Evolutionary conservation across 352 stramenopile genomes (phyloP).

Genomic region (Pythium dissimile): DNA sequence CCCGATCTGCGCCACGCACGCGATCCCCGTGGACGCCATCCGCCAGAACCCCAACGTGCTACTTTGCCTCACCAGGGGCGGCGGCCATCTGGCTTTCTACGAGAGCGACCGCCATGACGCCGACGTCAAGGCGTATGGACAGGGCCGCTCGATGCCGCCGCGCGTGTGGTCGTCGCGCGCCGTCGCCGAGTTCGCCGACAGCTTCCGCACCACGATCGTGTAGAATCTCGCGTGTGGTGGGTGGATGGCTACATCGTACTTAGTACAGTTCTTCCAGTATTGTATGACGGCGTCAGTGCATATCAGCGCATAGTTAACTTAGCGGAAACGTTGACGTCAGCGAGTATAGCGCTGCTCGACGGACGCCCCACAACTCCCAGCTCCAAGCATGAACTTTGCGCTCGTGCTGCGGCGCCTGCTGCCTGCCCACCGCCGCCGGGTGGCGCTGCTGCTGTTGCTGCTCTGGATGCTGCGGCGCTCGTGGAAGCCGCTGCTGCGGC

Average conservation of each 20-base stretch:
- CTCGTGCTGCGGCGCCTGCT: slow-evolving; percentile 7
- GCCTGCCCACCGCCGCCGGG: too few species aligned
- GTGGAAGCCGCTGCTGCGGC: slow-evolving; percentile 14
- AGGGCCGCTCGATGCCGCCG: not conserved
- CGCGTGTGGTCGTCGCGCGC: slow-evolving; percentile 48
- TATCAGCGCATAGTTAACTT: slow-evolving; percentile 13
- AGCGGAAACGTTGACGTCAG: slow-evolving; percentile 15
- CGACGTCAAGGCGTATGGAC: too few species aligned
- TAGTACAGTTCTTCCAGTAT: not conserved
- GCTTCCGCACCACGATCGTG: slow-evolving; percentile 23
- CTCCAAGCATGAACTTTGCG: slow-evolving; percentile 11
- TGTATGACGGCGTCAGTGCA: too few species aligned
- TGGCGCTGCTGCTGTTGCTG: slow-evolving; percentile 13
- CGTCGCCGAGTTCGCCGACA: slow-evolving; percentile 55
- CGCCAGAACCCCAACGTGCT: slow-evolving; percentile 57
- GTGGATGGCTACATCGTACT: slow-evolving; percentile 14
- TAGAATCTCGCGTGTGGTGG: not conserved
- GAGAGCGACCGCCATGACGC: too few species aligned
- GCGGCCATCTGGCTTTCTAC: slow-evolving; percentile 73
- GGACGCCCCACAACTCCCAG: not conserved
- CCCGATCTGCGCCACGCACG: slow-evolving; percentile 42
- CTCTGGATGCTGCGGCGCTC: slow-evolving; percentile 12
- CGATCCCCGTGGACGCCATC: slow-evolving; percentile 36
- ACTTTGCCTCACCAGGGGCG: slow-evolving; percentile 54
- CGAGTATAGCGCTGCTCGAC: not conserved